These are phyloP conservation scores for Aureobasidium sp. DNA, from an alignment of 2,329 filamentous ascomycete species.

Conservation along the genomic window DNA sequence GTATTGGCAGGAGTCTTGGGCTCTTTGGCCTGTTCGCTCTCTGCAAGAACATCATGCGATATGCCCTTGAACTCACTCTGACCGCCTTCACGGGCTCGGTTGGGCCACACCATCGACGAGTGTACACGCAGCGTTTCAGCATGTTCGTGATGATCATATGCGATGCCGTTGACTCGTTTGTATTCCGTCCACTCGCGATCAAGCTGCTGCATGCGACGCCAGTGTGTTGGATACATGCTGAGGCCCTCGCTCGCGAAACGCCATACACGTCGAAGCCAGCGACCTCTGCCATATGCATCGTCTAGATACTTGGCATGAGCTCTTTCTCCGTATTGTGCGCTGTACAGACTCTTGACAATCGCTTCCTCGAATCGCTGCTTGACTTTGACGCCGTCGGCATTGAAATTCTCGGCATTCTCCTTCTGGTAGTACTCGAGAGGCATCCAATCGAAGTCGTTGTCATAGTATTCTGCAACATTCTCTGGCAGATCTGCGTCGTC, in stretches of 20 bases:
- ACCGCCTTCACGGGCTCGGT: not conserved
- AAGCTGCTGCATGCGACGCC: not conserved
- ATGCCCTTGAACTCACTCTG: too few species aligned
- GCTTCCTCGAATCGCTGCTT: slow-evolving; percentile 2
- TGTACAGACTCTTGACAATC: not conserved
- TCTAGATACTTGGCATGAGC: not conserved
- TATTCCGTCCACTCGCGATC: not conserved
- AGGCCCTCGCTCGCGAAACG: not conserved
- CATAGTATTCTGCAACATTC: not conserved
- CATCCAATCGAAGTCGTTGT: not conserved
- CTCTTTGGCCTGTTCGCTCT: too few species aligned
- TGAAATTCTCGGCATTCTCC: not conserved
- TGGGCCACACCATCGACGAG: not conserved
- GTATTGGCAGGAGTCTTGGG: not conserved
- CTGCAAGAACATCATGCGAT: too few species aligned
- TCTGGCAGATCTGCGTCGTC: not conserved
- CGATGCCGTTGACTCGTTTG: not conserved
- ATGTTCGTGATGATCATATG: not conserved
- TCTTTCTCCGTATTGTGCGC: not conserved
- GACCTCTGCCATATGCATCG: not conserved
- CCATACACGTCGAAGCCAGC: slow-evolving; percentile 2
- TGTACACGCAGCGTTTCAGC: not conserved
- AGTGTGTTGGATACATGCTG: not conserved
- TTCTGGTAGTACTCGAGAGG: not conserved
- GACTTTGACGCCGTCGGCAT: not conserved